Base-by-base conservation (phyloP, 345 rosid genomes). In the Populus euphratica region DNA sequence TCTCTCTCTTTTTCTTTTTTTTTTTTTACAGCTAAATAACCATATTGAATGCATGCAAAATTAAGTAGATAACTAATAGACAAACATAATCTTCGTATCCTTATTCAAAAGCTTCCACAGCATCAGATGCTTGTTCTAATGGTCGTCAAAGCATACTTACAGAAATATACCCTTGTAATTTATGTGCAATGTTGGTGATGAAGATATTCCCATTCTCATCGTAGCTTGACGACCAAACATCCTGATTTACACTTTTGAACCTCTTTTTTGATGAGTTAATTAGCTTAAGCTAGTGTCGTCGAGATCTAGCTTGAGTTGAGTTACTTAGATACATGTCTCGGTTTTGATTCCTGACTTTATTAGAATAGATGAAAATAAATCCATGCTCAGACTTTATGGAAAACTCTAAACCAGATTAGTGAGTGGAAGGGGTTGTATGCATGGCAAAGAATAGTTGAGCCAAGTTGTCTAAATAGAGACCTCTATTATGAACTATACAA, bases 81-180 rank as follows among this genome's bases (percentile, higher is more conserved):
- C 5, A 23, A 23, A 59, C 27, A 59, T 23, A 4, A 59, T 59
- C 23, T 59, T 59, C 64, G 64, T 59, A 23, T 59, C 10, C 23
- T 36, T 10, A n/a, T 38, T 25, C 39, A 68, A 68, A 68, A 36
- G 70, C 44, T 68, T 36, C 3, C 7, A 9, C 35, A 56, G 73
- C 66, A 76, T 76, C 73, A 10, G 79, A 67, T 73, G 66, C 64
- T 38, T 5, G 13, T 38, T 72, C 5, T 18, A 33, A 36, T 54
- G 61, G 9, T 21, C 62, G 8, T 8, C n/a, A 56, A 56, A 44
- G 56, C 56, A 18, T 2, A 52, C 9, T 39, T 20, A 20, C 59
- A 18, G 8, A n/a, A 56, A 56, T n/a, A 56, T 56, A 56, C 63
- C 63, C 63, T n/a, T 56, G 5, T 56, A 56, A 56, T 56, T 56